Conservation (phyloP, 345 rosid species). For the Citrus mangshanensis region DNA sequence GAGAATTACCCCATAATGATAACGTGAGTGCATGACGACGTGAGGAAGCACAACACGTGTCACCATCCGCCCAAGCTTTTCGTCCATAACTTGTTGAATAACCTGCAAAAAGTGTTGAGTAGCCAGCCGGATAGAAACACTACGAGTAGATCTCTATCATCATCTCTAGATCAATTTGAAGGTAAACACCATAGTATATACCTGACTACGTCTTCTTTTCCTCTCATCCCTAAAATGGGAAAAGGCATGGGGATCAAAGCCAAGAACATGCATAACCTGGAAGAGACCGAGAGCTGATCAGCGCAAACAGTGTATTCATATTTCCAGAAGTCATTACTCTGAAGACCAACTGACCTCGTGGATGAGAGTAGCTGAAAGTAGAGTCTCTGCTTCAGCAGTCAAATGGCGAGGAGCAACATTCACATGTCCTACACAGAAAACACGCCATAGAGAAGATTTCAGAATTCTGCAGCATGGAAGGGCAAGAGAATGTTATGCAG, state of each 20-base stretch:
- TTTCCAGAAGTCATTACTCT: constrained; percentile 9
- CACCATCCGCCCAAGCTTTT: constrained; percentile 87
- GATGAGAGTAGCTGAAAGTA: constrained; percentile 95
- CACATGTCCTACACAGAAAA: constrained; percentile 71
- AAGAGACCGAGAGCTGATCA: constrained; percentile 14
- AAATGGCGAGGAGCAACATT: constrained; percentile 99
- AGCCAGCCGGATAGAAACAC: background rate
- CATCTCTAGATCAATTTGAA: background rate
- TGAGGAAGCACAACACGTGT: constrained; percentile 96
- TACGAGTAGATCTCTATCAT: background rate
- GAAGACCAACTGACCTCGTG: constrained; percentile 63
- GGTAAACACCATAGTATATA: constrained; percentile 21
- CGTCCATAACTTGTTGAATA: constrained; percentile 81
- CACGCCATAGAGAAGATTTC: constrained; percentile 9
- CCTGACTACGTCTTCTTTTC: constrained; percentile 92
- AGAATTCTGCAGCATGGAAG: background rate
- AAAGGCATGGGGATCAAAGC: constrained; percentile 99
- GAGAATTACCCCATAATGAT: constrained; percentile 85
- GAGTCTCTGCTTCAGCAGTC: constrained; percentile 93
- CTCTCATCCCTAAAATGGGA: constrained; percentile 98
- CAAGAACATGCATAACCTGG: constrained; percentile 99
- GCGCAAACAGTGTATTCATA: background rate
- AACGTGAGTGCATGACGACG: constrained; percentile 92
- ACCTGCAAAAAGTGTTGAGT: constrained; percentile 44
- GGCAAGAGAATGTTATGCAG: background rate